These are phyloP conservation scores for Adenanthera pavonina DNA, from an alignment of 306 rosid genomes.

Conservation along the genomic window DNA sequence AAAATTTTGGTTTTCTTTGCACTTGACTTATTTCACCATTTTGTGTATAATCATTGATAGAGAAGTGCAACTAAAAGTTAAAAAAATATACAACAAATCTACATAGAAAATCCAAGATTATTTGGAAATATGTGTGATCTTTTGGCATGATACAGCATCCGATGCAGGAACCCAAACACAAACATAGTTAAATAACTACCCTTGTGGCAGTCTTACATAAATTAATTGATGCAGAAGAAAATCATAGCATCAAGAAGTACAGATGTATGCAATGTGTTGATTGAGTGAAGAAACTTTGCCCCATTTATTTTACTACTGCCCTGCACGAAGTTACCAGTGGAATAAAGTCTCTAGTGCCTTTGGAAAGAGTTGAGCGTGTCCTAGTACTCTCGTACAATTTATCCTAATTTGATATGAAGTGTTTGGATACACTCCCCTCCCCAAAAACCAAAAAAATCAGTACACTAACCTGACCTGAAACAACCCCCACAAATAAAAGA, in stretches of 20 bases:
- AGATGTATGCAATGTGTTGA: background rate
- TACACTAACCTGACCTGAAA: too few relatives aligned
- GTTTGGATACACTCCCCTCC: too few relatives aligned
- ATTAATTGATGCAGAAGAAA: constrained; percentile 5
- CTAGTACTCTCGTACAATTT: background rate
- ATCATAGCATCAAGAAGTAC: constrained; percentile 24
- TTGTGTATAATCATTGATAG: background rate
- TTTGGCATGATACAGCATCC: background rate
- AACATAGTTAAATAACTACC: too few relatives aligned
- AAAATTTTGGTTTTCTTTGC: too few relatives aligned
- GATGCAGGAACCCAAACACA: background rate
- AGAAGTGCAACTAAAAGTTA: background rate
- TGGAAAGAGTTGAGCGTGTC: background rate
- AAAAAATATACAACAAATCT: background rate
- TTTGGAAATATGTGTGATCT: background rate
- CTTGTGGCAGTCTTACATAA: background rate
- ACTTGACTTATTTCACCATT: background rate
- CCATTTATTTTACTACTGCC: background rate
- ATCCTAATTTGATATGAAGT: background rate
- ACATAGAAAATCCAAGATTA: background rate
- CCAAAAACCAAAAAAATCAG: too few relatives aligned
- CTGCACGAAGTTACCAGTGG: background rate
- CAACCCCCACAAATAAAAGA: too few relatives aligned
- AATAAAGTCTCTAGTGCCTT: too few relatives aligned
- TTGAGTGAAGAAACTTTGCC: background rate